Percentiles rank a stretch among this genome's conserved stretches.
Conservation (phyloP, 139 green algal genomes). For the Coelastrella sp. region DNA sequence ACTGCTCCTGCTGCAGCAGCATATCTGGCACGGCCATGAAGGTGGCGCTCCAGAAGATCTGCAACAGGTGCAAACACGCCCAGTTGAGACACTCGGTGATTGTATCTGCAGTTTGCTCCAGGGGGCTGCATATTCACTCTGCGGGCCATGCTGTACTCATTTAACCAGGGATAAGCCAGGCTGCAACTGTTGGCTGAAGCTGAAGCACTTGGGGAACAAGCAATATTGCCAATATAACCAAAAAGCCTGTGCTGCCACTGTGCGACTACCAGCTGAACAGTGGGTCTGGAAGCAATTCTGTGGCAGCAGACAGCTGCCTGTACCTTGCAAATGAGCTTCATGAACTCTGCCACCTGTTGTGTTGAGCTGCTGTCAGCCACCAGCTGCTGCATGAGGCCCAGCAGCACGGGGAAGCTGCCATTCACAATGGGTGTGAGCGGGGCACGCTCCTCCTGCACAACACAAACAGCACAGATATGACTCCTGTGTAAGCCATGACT, state of each 20-base stretch:
- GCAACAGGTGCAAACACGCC: constrained; percentile 43
- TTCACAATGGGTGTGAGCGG: constrained; percentile 61
- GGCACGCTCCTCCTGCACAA: constrained; percentile 56
- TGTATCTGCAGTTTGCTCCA: too few species aligned
- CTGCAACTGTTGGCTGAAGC: too few species aligned
- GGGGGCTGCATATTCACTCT: too few species aligned
- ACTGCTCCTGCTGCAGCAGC: constrained; percentile 78
- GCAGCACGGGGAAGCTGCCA: constrained; percentile 80
- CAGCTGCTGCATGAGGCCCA: constrained; percentile 72
- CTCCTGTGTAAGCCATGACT: too few species aligned
- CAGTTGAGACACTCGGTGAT: too few species aligned
- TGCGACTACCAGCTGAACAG: too few species aligned
- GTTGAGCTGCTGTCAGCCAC: constrained; percentile 66
- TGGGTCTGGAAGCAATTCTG: neutral
- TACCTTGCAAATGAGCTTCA: constrained; percentile 71
- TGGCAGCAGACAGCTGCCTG: neutral
- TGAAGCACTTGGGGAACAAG: too few species aligned
- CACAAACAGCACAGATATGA: too few species aligned
- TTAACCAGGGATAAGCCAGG: too few species aligned
- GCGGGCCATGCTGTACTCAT: too few species aligned
- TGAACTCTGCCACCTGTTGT: constrained; percentile 59
- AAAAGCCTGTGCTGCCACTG: too few species aligned
- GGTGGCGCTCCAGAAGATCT: constrained; percentile 92
- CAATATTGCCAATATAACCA: too few species aligned
- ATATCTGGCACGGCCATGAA: constrained; percentile 93